phyloP scores from a whole-genome alignment of 2,329 filamentous ascomycete genomes.

The Clonostachys solani region DNA sequence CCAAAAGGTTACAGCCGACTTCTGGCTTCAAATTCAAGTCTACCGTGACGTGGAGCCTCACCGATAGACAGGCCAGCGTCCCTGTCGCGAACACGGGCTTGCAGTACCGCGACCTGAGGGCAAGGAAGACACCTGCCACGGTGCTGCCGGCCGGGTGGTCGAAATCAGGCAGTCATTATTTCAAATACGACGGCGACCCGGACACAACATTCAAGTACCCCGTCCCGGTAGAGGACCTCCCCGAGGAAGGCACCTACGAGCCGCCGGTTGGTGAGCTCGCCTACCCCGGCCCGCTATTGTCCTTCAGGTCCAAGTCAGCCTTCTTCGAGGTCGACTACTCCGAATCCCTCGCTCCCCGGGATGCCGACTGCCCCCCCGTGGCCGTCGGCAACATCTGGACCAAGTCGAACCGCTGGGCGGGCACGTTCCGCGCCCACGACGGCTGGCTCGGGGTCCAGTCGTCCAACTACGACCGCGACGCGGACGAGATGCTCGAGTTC shows the following conservation, averaged over 20 bases:
- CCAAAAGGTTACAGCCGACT: conserved; percentile 26
- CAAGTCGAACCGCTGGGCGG: conserved; percentile 29
- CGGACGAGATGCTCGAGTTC: conserved; percentile 37
- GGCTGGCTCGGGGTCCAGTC: conserved; percentile 38
- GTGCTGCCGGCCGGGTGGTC: conserved; percentile 33
- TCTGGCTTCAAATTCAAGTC: conserved; percentile 32
- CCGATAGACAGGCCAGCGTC: conserved; percentile 26
- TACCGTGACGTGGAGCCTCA: conserved; percentile 31
- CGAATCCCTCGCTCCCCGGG: conserved; percentile 23
- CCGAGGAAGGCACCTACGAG: conserved; percentile 19
- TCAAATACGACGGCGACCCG: conserved; percentile 33
- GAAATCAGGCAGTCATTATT: conserved; percentile 22
- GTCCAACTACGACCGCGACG: conserved; percentile 32
- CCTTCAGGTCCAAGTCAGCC: conserved; percentile 30
- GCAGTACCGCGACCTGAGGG: conserved; percentile 30
- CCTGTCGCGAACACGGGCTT: conserved; percentile 30
- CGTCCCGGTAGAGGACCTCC: conserved; percentile 29
- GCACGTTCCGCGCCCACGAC: conserved; percentile 37
- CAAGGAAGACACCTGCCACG: conserved; percentile 19
- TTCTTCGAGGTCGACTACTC: conserved; percentile 35
- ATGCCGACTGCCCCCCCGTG: conserved; percentile 30
- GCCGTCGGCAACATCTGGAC: conserved; percentile 37
- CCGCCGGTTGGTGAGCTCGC: conserved; percentile 19
- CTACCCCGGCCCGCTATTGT: conserved; percentile 30
- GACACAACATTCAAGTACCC: conserved; percentile 34